These are phyloP conservation scores for Lipomyces lipofer DNA, from an alignment of 805 yeast genomes.

Conservation along the genomic window DNA sequence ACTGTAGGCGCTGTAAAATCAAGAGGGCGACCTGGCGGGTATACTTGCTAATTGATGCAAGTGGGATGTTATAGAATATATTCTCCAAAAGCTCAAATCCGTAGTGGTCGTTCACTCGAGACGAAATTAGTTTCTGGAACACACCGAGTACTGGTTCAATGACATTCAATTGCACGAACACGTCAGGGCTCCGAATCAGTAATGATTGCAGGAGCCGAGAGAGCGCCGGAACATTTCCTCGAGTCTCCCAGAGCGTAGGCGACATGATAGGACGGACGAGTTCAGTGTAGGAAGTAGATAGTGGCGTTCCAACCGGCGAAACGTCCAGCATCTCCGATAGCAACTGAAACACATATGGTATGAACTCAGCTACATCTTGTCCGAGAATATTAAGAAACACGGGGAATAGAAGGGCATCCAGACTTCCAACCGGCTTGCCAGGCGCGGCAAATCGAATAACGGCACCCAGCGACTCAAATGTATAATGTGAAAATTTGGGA, in stretches of 20 bases:
- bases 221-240: slow-evolving; percentile 92
- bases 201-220: slow-evolving; percentile 76
- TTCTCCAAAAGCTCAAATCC: slow-evolving; percentile 84
- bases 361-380: slow-evolving; percentile 88
- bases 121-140: slow-evolving; percentile 89
- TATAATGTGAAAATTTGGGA: slow-evolving; percentile 87
- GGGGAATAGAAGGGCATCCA: slow-evolving; percentile 62
- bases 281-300: slow-evolving; percentile 66
- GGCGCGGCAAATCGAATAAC: slow-evolving; percentile 56
- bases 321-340: slow-evolving; percentile 73
- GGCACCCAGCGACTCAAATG: slow-evolving; percentile 84
- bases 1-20: slow-evolving; percentile 76
- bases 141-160: slow-evolving; percentile 87
- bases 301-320: slow-evolving; percentile 48
- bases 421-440: slow-evolving; percentile 41
- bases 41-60: slow-evolving; percentile 51
- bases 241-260: slow-evolving; percentile 90
- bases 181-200: slow-evolving; percentile 46
- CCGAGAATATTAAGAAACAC: slow-evolving; percentile 65
- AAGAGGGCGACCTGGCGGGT: slow-evolving; percentile 73
- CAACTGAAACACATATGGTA: slow-evolving; percentile 91
- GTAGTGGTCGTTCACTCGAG: slow-evolving; percentile 72
- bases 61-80: slow-evolving; percentile 60
- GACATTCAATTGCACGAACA: slow-evolving; percentile 45
- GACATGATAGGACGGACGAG: slow-evolving; percentile 79